Percentiles rank a stretch among this genome's conserved stretches.
phyloP scores from a whole-genome alignment of 106 monocot species.

The Apostasia ramifera region DNA sequence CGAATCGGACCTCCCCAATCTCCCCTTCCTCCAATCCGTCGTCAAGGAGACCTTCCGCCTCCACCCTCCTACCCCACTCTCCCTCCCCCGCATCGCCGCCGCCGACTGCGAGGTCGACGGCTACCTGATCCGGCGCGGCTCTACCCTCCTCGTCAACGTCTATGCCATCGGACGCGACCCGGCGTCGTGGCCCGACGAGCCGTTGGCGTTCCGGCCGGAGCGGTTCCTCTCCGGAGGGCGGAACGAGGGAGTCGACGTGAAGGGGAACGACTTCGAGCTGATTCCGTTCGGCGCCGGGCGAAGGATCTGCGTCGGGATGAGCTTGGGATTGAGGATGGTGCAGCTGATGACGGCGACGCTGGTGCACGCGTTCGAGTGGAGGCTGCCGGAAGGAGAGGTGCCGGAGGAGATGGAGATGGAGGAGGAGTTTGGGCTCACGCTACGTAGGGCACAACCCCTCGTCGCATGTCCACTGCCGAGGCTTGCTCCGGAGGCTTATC shows the following conservation, averaged over 20 bases:
- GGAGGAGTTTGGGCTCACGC: slow-evolving; percentile 16
- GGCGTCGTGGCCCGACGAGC: slow-evolving; percentile 9
- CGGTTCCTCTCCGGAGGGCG: slow-evolving; percentile 18
- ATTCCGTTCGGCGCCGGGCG: slow-evolving; percentile 20
- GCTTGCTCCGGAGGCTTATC: slow-evolving; percentile 1
- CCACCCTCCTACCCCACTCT: slow-evolving; percentile 23
- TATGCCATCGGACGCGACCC: slow-evolving; percentile 30
- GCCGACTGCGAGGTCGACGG: slow-evolving; percentile 7
- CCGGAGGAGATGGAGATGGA: slow-evolving; percentile 24
- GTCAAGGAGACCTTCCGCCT: slow-evolving; percentile 33
- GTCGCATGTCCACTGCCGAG: slow-evolving; percentile 4
- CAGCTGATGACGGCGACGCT: slow-evolving; percentile 22
- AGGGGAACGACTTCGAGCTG: slow-evolving; percentile 12
- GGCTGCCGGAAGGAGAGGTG: background rate
- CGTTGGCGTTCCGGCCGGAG: slow-evolving; percentile 18
- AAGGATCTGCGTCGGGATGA: slow-evolving; percentile 7
- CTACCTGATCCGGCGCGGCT: slow-evolving; percentile 7
- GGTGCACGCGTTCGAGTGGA: slow-evolving; percentile 28
- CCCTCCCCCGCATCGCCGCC: slow-evolving; percentile 13
- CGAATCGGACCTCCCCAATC: slow-evolving; percentile 9
- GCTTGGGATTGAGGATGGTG: slow-evolving; percentile 20
- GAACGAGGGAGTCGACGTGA: slow-evolving; percentile 6
- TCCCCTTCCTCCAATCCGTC: slow-evolving; percentile 17
- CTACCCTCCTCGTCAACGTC: slow-evolving; percentile 24
- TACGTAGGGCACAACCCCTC: slow-evolving; percentile 19